Base-by-base conservation (phyloP, 78 protist species). In the Dictyostelium capitatum region DNA sequence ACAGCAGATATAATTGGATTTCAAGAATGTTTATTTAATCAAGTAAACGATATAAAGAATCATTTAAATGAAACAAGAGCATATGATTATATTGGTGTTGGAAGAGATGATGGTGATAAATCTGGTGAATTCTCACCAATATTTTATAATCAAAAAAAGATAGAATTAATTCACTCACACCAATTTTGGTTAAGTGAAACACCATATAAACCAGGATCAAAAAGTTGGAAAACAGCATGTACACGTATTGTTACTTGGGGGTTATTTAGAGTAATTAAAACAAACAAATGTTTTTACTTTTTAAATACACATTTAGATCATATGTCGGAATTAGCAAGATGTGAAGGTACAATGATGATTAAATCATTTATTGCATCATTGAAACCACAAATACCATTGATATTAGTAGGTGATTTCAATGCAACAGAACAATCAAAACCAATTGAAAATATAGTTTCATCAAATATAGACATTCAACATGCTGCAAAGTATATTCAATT, bases 71-170 rank as follows among this genome's bases (percentile, higher is more conserved):
- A 48, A 15, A 37, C 43, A 37, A 37, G 43, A 37, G 2, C 43
- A 37, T 37, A 37, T 78, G 28, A n/a, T 11, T 48, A 32, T 70
- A 41, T 90, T 20, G 90, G 90, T 7, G 28, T 17, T 28, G 95
- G 95, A 10, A 75, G 95, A 53, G 95, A 82, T 32, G 95, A 91
- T 54, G 95, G 95, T 7, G 19, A 47, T 6, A 30, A 15, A 23
- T 15, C 46, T 6, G 95, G 95, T 28, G 95, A 91, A 56, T 83
- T 46, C 30, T 83, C 95, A 37, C 80, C 95, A 9, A 91, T 91
- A 15, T 14, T 84, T 9, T 91, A 91, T 50, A 43, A 67, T 51
- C 51, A 4, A 7, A 19, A 70, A 20, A 25, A 23, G 64, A 19
- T 82, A 32, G 53, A 69, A 51, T 53, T 69, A 1, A 48, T 50